Evolutionary conservation across 225 moss, liverwort and hornwort species (phyloP).

Genomic region (Takakia lepidozioides): DNA sequence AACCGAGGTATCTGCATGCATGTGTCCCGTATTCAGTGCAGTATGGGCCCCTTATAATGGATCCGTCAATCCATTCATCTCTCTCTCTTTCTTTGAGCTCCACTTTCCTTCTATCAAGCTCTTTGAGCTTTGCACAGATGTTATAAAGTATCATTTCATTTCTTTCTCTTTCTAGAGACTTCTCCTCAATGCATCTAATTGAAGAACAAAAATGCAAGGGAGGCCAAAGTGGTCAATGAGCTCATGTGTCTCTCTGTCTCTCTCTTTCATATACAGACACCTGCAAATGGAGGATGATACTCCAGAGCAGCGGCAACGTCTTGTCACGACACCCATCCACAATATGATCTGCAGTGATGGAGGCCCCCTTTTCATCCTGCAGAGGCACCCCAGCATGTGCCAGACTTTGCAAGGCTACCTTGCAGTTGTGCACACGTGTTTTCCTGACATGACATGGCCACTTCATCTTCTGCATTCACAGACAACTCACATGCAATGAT

Average conservation of each 20-base stretch:
- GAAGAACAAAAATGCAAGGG: too few species aligned
- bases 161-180: too few species aligned
- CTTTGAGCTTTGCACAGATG: too few species aligned
- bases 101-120: too few species aligned
- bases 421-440: constrained; percentile 56
- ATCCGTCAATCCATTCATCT: too few species aligned
- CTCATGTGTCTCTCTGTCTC: too few species aligned
- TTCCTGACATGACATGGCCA: constrained; percentile 56
- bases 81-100: too few species aligned
- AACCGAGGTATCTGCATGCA: constrained; percentile 53
- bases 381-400: constrained; percentile 62
- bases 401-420: constrained; percentile 56
- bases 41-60: not conserved
- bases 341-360: constrained; percentile 58
- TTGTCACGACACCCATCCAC: constrained; percentile 61
- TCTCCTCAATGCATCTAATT: too few species aligned
- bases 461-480: constrained; percentile 37
- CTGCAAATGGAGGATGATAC: constrained; percentile 69
- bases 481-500: too few species aligned
- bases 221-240: too few species aligned
- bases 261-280: constrained; percentile 16
- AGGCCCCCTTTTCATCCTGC: constrained; percentile 56
- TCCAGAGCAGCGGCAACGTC: constrained; percentile 66
- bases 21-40: too few species aligned
- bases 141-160: too few species aligned